A percentile compares a stretch with the other conserved stretches of the same genome.
Evolutionary conservation across 1,284 basidiomycete species (phyloP).

Genomic region (Ganoderma lingzhi): DNA sequence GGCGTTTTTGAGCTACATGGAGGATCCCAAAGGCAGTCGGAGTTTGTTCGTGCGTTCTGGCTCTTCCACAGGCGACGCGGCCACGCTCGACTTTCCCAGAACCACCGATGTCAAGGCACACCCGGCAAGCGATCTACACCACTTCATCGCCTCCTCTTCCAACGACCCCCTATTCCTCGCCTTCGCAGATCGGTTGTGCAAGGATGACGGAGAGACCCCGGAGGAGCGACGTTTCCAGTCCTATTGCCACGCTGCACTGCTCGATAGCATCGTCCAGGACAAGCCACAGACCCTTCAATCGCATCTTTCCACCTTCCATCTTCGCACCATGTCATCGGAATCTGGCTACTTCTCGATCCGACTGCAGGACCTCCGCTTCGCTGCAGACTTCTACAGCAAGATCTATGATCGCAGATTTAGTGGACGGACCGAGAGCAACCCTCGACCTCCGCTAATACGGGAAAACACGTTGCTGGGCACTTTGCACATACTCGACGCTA

Average conservation of each 20-base stretch:
- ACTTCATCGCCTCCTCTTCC: slow-evolving; percentile 87
- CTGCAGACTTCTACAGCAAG: slow-evolving; percentile 76
- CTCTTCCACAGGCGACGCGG: slow-evolving; percentile 77
- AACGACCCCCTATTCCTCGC: slow-evolving; percentile 79
- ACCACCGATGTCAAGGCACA: slow-evolving; percentile 70
- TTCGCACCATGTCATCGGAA: slow-evolving; percentile 63
- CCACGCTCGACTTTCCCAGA: slow-evolving; percentile 84
- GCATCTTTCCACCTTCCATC: slow-evolving; percentile 76
- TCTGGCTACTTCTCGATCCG: slow-evolving; percentile 69
- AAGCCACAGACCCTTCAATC: slow-evolving; percentile 81
- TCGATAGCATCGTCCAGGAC: slow-evolving; percentile 91
- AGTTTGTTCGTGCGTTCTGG: slow-evolving; percentile 87
- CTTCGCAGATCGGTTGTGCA: slow-evolving; percentile 79
- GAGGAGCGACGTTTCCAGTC: slow-evolving; percentile 71
- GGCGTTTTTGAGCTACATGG: slow-evolving; percentile 91
- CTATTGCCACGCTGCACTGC: slow-evolving; percentile 80
- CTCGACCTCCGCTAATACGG: slow-evolving; percentile 70
- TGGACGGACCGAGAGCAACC: slow-evolving; percentile 67
- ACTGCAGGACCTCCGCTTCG: slow-evolving; percentile 75
- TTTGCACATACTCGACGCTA: slow-evolving; percentile 65
- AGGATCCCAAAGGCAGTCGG: slow-evolving; percentile 92
- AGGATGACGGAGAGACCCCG: slow-evolving; percentile 61
- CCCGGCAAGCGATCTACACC: slow-evolving; percentile 75
- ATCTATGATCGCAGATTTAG: slow-evolving; percentile 77
- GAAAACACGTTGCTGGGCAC: slow-evolving; percentile 73